Evolutionary conservation across 2,329 filamentous ascomycete species (phyloP).

Genomic region (Lasiodiplodia theobromae): DNA sequence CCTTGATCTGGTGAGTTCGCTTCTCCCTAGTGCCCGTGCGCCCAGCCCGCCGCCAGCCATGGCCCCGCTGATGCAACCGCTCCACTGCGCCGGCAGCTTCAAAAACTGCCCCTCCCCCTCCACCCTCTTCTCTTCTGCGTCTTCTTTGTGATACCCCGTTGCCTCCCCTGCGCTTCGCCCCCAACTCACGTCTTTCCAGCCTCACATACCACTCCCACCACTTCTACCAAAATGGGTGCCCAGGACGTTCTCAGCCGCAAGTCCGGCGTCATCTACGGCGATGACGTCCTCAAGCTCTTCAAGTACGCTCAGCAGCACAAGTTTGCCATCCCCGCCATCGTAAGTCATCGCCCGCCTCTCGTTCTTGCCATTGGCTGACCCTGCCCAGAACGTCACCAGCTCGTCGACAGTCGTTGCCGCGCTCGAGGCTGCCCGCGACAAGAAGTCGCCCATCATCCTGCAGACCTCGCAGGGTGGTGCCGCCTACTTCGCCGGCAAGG

Average conservation of each 20-base stretch:
- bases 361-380: conserved; percentile 2
- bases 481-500: conserved; percentile 62
- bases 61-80: conserved; percentile 28
- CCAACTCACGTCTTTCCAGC: conserved; percentile 1
- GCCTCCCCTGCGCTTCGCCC: neutral
- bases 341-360: conserved; percentile 31
- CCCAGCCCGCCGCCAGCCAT: neutral
- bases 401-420: conserved; percentile 85
- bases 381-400: conserved; percentile 79
- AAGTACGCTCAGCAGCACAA: conserved; percentile 86
- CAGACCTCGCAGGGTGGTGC: conserved; percentile 94
- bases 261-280: conserved; percentile 68
- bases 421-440: conserved; percentile 93
- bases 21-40: conserved; percentile 15
- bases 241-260: conserved; percentile 67
- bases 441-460: conserved; percentile 89
- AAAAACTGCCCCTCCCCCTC: conserved; percentile 31
- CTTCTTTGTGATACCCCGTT: conserved; percentile 24
- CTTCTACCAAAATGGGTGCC: conserved; percentile 50
- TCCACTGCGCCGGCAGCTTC: conserved; percentile 17
- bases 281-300: conserved; percentile 76
- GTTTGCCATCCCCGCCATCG: conserved; percentile 85
- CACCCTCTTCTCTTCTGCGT: conserved; percentile 24
- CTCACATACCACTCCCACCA: conserved; percentile 27
- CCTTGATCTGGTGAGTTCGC: conserved; percentile 28